Base-by-base conservation (phyloP, 805 yeast genomes). In the Jamesozyma lodderae region DNA sequence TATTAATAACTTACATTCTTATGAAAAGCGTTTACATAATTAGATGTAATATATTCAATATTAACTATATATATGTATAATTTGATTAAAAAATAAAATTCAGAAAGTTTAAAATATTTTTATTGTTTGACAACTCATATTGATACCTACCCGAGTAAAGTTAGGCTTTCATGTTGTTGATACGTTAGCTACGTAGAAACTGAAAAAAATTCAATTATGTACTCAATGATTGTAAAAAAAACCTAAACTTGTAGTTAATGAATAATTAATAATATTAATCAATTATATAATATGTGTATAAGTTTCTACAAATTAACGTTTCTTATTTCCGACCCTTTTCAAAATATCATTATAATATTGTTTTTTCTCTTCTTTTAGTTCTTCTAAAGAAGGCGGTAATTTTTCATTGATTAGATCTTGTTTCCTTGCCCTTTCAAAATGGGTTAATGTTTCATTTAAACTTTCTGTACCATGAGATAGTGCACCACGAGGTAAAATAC, bases 11-110 rank as follows among this genome's bases (percentile, higher is more conserved):
- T 77, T 92, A 67, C 86, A 86, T 74, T 88, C 96, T 42, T 92
- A 84, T 64, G 98, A 92, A 71, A 92, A 92, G 78, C 86, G 95
- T 69, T 73, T 92, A 62, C 95, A 87, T 75, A 86, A 85, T 62
- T 86, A 75, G 58, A 38, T 7, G 7, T 8, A 22, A 22, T 22
- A 22, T n/a, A n/a, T n/a, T n/a, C n/a, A n/a, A n/a, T n/a, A n/a
- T n/a, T n/a, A n/a, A n/a, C n/a, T n/a, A n/a, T n/a, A n/a, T n/a
- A n/a, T n/a, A n/a, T n/a, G n/a, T n/a, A n/a, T n/a, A n/a, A n/a
- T n/a, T n/a, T n/a, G n/a, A n/a, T n/a, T n/a, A n/a, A n/a, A n/a
- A n/a, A n/a, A n/a, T n/a, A n/a, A n/a, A n/a, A n/a, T n/a, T n/a
- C n/a, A n/a, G n/a, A n/a, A n/a, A n/a, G n/a, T n/a, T n/a, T n/a